These are phyloP conservation scores for Fraxinus velutina DNA, from an alignment of 305 asterid genomes.

Conservation along the genomic window DNA sequence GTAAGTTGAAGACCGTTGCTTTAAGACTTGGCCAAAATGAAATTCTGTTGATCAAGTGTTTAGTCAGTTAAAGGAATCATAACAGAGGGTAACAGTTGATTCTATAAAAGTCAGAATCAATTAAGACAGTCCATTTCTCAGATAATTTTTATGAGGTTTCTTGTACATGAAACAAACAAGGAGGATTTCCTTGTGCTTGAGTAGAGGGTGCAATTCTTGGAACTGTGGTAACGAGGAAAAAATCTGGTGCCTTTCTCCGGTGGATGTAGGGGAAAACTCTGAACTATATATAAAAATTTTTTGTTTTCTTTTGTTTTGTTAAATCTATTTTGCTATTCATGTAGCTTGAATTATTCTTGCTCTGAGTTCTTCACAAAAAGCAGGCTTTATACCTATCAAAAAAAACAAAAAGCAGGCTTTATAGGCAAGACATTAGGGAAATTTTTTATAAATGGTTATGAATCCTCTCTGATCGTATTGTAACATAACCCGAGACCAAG, in stretches of 20 bases:
- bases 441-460: background rate
- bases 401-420: background rate
- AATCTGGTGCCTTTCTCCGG: background rate
- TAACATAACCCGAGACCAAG: slow-evolving; percentile 56
- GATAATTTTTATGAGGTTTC: background rate
- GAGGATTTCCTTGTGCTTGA: background rate
- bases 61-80: background rate
- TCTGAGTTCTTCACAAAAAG: background rate
- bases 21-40: background rate
- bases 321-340: background rate
- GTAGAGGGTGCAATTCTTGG: background rate
- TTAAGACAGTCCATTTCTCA: background rate
- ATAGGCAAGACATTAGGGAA: background rate
- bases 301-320: background rate
- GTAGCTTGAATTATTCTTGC: background rate
- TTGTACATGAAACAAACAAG: background rate
- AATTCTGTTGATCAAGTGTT: background rate
- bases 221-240: background rate
- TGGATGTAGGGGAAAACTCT: background rate
- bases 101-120: background rate
- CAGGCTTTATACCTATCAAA: background rate
- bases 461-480: slow-evolving; percentile 42
- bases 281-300: background rate
- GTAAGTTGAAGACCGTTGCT: background rate
- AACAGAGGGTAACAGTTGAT: background rate